phyloP scores from a whole-genome alignment of 192 early-diverging fungal species.

The Linnemannia hyalina region DNA sequence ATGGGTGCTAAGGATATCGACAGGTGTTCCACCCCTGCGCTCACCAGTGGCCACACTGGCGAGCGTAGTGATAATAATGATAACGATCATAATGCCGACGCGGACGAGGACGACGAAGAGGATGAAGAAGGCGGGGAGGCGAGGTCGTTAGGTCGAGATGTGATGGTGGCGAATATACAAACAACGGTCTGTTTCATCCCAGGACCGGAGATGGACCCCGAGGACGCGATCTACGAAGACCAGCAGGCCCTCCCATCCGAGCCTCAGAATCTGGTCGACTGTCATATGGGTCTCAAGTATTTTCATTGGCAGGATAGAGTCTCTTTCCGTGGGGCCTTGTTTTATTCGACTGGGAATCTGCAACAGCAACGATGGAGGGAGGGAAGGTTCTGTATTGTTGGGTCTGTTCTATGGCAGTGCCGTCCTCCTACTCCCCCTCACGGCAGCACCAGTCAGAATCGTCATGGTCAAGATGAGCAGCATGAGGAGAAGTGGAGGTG shows the following conservation, averaged over 20 bases:
- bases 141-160: background rate
- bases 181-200: constrained; percentile 34
- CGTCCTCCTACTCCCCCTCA: background rate
- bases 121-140: background rate
- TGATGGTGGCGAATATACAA: constrained; percentile 16
- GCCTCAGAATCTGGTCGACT: constrained; percentile 38
- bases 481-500: constrained; percentile 7
- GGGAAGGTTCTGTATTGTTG: constrained; percentile 18
- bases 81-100: background rate
- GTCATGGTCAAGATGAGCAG: background rate
- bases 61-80: background rate
- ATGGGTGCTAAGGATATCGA: background rate
- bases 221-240: constrained; percentile 32
- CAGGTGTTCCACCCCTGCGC: background rate
- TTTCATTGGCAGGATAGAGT: constrained; percentile 28
- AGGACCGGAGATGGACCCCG: constrained; percentile 32
- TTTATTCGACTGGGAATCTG: constrained; percentile 4
- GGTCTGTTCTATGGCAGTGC: constrained; percentile 31
- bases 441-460: background rate
- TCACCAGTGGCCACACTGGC: too few relatives aligned
- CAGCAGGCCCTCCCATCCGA: constrained; percentile 13
- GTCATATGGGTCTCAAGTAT: constrained; percentile 27
- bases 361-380: constrained; percentile 11
- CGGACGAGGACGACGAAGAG: background rate
- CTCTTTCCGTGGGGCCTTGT: background rate